Percentiles rank a stretch among this genome's conserved stretches.
Conservation (phyloP, 1,284 basidiomycete genomes). For the Agroathelia rolfsii region DNA sequence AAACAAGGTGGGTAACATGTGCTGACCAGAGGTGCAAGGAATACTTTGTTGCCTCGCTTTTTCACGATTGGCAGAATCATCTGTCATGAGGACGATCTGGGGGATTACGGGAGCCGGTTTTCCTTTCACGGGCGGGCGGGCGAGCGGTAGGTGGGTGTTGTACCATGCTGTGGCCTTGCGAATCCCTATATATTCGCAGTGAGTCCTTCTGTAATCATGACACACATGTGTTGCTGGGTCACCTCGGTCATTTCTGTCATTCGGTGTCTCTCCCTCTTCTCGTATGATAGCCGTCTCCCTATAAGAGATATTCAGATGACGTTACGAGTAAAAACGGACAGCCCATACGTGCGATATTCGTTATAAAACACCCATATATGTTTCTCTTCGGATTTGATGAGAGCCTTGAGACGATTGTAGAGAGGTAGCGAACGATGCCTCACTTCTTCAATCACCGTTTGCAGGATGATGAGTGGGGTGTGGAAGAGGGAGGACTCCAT, state of each 20-base stretch:
- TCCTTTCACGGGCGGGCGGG: conserved; percentile 43
- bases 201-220: conserved; percentile 3
- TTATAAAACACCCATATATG: conserved; percentile 86
- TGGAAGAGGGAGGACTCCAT: conserved; percentile 69
- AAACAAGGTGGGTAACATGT: conserved; percentile 3
- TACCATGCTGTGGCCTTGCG: conserved; percentile 83
- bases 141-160: conserved; percentile 55
- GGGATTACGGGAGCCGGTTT: conserved; percentile 34
- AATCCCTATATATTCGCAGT: conserved; percentile 47
- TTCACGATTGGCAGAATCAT: conserved; percentile 80
- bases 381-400: conserved; percentile 77
- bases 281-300: conserved; percentile 74
- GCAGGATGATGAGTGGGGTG: conserved; percentile 80
- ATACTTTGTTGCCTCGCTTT: conserved; percentile 68
- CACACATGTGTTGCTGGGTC: conserved; percentile 10
- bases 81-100: conserved; percentile 73
- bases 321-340: conserved; percentile 3
- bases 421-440: conserved; percentile 89
- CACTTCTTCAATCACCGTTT: conserved; percentile 95
- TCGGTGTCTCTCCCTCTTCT: conserved; percentile 71
- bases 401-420: conserved; percentile 81
- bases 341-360: conserved; percentile 71
- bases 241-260: conserved; percentile 92
- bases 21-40: conserved; percentile 51
- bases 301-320: conserved; percentile 1